Evolutionary conservation across 2,329 filamentous ascomycete species (phyloP).

Genomic region (Calonectria honghensis): DNA sequence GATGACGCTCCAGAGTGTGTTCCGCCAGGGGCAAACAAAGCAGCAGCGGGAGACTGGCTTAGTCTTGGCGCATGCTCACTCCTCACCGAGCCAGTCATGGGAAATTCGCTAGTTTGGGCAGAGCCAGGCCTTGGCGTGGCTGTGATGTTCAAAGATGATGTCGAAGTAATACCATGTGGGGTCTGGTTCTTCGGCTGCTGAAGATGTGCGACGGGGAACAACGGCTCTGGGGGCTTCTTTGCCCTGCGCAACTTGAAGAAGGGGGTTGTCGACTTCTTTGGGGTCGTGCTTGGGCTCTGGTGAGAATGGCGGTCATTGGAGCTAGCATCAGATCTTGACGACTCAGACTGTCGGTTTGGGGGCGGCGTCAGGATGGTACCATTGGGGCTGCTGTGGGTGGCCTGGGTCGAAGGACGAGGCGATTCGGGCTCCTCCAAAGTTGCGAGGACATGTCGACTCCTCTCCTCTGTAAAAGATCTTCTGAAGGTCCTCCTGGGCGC

Average conservation of each 20-base stretch:
- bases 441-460: constrained; percentile 56
- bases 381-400: constrained; percentile 53
- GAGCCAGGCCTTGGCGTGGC: constrained; percentile 61
- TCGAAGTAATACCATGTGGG: constrained; percentile 62
- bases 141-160: constrained; percentile 63
- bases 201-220: constrained; percentile 92
- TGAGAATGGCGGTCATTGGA: constrained; percentile 78
- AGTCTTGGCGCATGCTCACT: constrained; percentile 44
- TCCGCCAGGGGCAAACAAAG: constrained; percentile 64
- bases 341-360: constrained; percentile 76
- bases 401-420: constrained; percentile 57
- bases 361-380: constrained; percentile 69
- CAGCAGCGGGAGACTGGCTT: constrained; percentile 66
- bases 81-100: constrained; percentile 47
- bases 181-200: constrained; percentile 80
- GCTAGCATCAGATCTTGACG: constrained; percentile 91
- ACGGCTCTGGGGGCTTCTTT: constrained; percentile 82
- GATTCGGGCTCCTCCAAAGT: constrained; percentile 74
- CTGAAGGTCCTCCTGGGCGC: constrained; percentile 51
- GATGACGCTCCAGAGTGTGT: constrained; percentile 79
- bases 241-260: constrained; percentile 90
- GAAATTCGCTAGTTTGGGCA: constrained; percentile 56
- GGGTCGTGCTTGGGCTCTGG: constrained; percentile 77
- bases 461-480: constrained; percentile 68
- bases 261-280: constrained; percentile 78